phyloP scores from a whole-genome alignment of 148 eudicot species.

The Spergularia marina region DNA sequence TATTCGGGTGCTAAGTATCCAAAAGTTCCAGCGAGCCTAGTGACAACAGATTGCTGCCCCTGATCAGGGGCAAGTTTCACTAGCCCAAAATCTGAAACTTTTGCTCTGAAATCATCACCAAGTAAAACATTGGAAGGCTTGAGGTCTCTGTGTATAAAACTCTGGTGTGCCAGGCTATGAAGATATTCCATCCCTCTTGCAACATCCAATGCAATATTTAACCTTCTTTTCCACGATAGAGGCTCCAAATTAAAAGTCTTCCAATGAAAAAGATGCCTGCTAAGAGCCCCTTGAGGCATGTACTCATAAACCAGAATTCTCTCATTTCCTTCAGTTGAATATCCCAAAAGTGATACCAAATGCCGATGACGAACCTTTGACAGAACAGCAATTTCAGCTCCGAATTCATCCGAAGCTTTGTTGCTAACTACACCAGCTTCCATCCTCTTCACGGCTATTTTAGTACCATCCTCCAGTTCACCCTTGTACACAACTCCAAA shows the following conservation, averaged over 20 bases:
- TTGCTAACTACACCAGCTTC: conserved; percentile 70
- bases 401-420: conserved; percentile 87
- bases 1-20: conserved; percentile 99
- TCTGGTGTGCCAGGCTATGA: conserved; percentile 81
- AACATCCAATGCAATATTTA: conserved; percentile 96
- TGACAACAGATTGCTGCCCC: conserved; percentile 73
- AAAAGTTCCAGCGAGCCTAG: conserved; percentile 95
- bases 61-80: conserved; percentile 98
- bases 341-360: conserved; percentile 91
- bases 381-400: conserved; percentile 83
- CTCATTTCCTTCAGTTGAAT: conserved; percentile 67
- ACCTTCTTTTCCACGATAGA: conserved; percentile 85
- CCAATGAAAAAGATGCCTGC: conserved; percentile 93
- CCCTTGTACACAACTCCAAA: conserved; percentile 99
- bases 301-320: conserved; percentile 89
- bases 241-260: conserved; percentile 74
- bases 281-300: conserved; percentile 97
- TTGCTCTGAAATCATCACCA: conserved; percentile 91
- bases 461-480: conserved; percentile 88
- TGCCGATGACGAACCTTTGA: conserved; percentile 95
- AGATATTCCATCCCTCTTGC: conserved; percentile 97
- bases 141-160: conserved; percentile 94
- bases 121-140: conserved; percentile 91
- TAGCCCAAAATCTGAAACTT: conserved; percentile 91
- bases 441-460: conserved; percentile 95